These are phyloP conservation scores for Gloeophyllum trabeum DNA, from an alignment of 768 basidiomycete genomes.

Conservation along the genomic window DNA sequence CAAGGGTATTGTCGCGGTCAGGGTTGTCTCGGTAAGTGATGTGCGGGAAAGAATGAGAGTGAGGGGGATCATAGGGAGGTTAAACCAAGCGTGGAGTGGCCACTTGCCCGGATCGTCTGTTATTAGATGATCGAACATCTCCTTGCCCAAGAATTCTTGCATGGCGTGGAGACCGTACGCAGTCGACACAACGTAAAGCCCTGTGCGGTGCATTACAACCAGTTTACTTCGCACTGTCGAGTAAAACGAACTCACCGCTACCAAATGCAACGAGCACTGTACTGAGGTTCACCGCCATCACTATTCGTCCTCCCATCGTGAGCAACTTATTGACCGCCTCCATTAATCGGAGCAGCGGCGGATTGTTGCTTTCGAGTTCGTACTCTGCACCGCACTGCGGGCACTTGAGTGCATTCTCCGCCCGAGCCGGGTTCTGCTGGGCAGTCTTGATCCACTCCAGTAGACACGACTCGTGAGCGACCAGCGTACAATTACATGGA, in stretches of 20 bases:
- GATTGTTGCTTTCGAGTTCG: constrained; percentile 56
- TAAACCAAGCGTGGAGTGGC: constrained; percentile 67
- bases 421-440: constrained; percentile 40
- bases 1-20: constrained; percentile 18
- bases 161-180: constrained; percentile 68
- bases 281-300: constrained; percentile 38
- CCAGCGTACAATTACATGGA: constrained; percentile 69
- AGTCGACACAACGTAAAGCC: constrained; percentile 39
- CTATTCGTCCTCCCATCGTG: constrained; percentile 32
- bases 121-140: constrained; percentile 56
- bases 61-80: constrained; percentile 63
- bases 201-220: constrained; percentile 24
- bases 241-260: constrained; percentile 34
- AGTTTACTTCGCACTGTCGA: background rate
- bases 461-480: constrained; percentile 74
- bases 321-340: constrained; percentile 42
- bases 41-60: constrained; percentile 51
- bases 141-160: constrained; percentile 48
- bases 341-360: constrained; percentile 36
- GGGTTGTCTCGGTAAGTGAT: constrained; percentile 10
- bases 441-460: constrained; percentile 71
- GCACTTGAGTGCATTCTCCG: constrained; percentile 62
- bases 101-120: constrained; percentile 62
- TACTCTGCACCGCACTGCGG: constrained; percentile 65
- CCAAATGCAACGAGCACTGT: constrained; percentile 43